Percentiles rank a stretch among this genome's conserved stretches.
Conservation (phyloP, 2,329 filamentous ascomycete genomes). For the Hypoxylon sp. region DNA sequence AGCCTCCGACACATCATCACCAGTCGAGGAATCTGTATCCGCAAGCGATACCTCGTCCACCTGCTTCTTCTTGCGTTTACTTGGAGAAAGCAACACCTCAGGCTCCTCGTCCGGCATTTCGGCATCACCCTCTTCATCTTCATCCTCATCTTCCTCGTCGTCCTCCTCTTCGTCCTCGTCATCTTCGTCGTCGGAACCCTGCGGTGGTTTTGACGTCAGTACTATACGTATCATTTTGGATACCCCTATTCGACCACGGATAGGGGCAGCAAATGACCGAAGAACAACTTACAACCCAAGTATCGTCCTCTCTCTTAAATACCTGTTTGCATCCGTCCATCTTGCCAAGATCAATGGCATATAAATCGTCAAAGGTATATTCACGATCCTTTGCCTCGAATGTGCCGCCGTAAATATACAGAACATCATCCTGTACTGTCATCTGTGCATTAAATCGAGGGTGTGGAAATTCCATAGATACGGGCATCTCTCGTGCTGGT, state of each 20-base stretch:
- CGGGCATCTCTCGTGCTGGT: constrained; percentile 67
- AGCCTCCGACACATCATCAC: constrained; percentile 57
- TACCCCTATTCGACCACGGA: constrained; percentile 50
- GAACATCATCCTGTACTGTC: constrained; percentile 87
- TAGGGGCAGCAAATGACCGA: constrained; percentile 29
- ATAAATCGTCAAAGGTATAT: constrained; percentile 95
- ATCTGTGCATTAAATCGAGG: constrained; percentile 90
- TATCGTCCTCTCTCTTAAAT: constrained; percentile 81
- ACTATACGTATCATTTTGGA: neutral
- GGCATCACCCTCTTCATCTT: constrained; percentile 68
- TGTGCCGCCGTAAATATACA: constrained; percentile 95
- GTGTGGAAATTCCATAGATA: constrained; percentile 86
- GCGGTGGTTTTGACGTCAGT: constrained; percentile 44
- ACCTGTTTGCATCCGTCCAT: constrained; percentile 93
- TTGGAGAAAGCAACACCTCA: constrained; percentile 58
- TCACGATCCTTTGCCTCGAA: constrained; percentile 95
- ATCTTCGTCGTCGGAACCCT: constrained; percentile 62
- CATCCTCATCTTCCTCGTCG: constrained; percentile 60
- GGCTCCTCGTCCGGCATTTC: constrained; percentile 59
- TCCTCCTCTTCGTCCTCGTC: constrained; percentile 59
- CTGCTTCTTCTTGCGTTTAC: constrained; percentile 65
- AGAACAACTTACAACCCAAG: constrained; percentile 73
- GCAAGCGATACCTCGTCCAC: constrained; percentile 52
- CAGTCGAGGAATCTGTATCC: constrained; percentile 45
- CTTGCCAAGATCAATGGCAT: constrained; percentile 92